A percentile compares a stretch with the other conserved stretches of the same genome.
Evolutionary conservation across 2,329 filamentous ascomycete genomes (phyloP).

Genomic region (Ascochyta pisi): DNA sequence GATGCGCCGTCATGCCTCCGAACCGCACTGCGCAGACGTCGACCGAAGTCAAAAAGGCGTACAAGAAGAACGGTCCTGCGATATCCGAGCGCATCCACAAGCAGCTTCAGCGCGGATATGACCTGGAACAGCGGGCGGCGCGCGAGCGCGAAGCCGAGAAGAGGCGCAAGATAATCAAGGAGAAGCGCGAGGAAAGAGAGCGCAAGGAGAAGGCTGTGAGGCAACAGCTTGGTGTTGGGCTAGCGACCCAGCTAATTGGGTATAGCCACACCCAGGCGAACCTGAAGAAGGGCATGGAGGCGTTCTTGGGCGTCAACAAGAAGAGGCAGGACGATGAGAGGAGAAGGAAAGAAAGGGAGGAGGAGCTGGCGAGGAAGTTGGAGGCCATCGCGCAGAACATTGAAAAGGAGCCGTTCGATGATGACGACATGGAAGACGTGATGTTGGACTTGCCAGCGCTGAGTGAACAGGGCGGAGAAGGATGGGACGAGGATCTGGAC

Average conservation of each 20-base stretch:
- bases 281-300: conserved; percentile 49
- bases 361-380: conserved; percentile 28
- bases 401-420: conserved; percentile 45
- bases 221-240: conserved; percentile 40
- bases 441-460: conserved; percentile 21
- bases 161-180: conserved; percentile 35
- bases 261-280: conserved; percentile 47
- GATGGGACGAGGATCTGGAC: conserved; percentile 43
- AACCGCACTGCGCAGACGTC: conserved; percentile 43
- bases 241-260: conserved; percentile 50
- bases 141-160: conserved; percentile 43
- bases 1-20: conserved; percentile 34
- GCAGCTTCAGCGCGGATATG: conserved; percentile 40
- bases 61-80: conserved; percentile 39
- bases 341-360: conserved; percentile 23
- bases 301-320: conserved; percentile 41
- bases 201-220: conserved; percentile 39
- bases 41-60: conserved; percentile 42
- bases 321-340: conserved; percentile 29
- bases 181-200: conserved; percentile 43
- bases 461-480: conserved; percentile 17
- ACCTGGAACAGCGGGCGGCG: conserved; percentile 44
- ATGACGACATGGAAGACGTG: conserved; percentile 25
- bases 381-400: conserved; percentile 30
- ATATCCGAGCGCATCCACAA: conserved; percentile 37